Evolutionary conservation across 768 basidiomycete species (phyloP).

Genomic region (Amanita subjunquillea): DNA sequence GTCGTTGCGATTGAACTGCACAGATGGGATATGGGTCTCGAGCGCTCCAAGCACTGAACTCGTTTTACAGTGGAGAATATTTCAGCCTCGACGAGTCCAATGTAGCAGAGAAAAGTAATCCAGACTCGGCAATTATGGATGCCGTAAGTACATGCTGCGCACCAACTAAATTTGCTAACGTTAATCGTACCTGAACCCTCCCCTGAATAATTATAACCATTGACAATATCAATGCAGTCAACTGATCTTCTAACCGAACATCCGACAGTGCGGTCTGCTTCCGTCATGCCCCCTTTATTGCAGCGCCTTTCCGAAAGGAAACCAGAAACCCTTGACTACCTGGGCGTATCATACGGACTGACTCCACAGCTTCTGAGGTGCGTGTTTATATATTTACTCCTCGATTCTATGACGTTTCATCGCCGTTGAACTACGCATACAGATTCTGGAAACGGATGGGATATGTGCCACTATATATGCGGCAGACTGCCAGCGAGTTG

Average conservation of each 20-base stretch:
- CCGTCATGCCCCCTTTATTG: conserved; percentile 85
- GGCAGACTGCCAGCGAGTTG: conserved; percentile 89
- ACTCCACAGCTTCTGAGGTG: conserved; percentile 77
- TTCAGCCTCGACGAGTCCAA: conserved; percentile 73
- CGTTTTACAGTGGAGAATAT: conserved; percentile 90
- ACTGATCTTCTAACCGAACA: conserved; percentile 65
- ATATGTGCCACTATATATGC: conserved; percentile 84
- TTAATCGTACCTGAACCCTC: background rate
- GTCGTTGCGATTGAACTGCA: conserved; percentile 5
- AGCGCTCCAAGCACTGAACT: conserved; percentile 76
- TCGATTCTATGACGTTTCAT: no score
- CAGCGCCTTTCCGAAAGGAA: conserved; percentile 84
- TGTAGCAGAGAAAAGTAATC: conserved; percentile 44
- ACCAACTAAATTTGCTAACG: background rate
- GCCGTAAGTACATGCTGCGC: conserved; percentile 19
- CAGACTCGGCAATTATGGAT: conserved; percentile 42
- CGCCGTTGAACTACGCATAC: background rate
- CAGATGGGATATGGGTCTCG: conserved; percentile 97
- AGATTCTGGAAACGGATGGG: conserved; percentile 96
- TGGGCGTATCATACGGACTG: conserved; percentile 94
- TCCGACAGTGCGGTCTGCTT: conserved; percentile 58
- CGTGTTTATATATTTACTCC: background rate
- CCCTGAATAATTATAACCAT: background rate
- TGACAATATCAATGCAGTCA: conserved; percentile 14
- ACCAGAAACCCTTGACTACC: conserved; percentile 85